A percentile compares a stretch with the other conserved stretches of the same genome.
These are phyloP conservation scores for Diversispora eburnea DNA, from an alignment of 192 early-diverging fungal species.

Conservation along the genomic window DNA sequence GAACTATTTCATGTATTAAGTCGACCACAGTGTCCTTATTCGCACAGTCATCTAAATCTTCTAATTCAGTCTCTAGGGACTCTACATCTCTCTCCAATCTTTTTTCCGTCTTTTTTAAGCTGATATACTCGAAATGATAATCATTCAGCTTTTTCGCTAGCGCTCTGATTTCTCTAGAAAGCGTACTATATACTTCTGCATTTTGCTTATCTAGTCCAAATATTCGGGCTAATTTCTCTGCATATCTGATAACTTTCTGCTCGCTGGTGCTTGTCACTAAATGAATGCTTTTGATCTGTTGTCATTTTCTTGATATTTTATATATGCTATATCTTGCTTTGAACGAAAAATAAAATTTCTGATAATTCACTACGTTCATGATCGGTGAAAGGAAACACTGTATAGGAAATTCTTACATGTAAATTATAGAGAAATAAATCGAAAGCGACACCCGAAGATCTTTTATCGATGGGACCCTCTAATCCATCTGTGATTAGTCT, in stretches of 20 bases:
- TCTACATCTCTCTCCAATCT: not conserved
- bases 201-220: not conserved
- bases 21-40: not conserved
- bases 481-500: not conserved
- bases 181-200: not conserved
- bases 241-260: not conserved
- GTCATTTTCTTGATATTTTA: not conserved
- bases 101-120: conserved; percentile 8
- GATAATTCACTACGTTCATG: no score
- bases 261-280: not conserved
- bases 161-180: not conserved
- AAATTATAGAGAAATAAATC: conserved; percentile 8
- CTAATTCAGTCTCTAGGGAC: not conserved
- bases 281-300: not conserved
- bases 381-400: conserved; percentile 5
- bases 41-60: not conserved
- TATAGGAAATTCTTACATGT: conserved; percentile 8
- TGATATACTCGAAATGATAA: conserved; percentile 3
- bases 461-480: no score
- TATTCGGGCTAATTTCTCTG: not conserved
- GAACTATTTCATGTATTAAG: conserved; percentile 1
- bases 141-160: not conserved
- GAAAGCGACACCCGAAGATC: not conserved
- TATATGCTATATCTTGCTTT: not conserved
- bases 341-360: not conserved